phyloP scores from a whole-genome alignment of 139 green algal species.

The Trebouxia sp. region DNA sequence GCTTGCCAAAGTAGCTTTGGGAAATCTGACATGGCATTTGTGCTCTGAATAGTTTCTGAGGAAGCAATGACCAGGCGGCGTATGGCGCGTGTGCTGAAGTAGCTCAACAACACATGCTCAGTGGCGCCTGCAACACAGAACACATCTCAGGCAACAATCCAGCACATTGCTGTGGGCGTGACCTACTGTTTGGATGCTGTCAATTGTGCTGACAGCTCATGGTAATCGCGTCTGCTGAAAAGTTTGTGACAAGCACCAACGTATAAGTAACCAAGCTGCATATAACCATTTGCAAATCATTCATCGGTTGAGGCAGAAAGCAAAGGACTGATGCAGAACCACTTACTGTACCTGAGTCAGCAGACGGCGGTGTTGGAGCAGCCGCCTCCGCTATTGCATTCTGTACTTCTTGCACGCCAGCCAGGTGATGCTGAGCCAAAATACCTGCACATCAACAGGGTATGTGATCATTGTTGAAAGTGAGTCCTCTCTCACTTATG shows the following conservation, averaged over 20 bases:
- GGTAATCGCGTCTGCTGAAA: too few species aligned
- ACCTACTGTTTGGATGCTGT: too few species aligned
- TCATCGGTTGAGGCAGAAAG: too few species aligned
- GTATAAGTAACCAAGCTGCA: too few species aligned
- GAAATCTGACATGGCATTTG: constrained; percentile 22
- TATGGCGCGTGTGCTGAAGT: constrained; percentile 57
- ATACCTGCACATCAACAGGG: neutral
- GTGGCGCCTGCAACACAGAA: constrained; percentile 19
- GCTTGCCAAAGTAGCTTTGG: constrained; percentile 46
- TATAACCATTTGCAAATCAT: too few species aligned
- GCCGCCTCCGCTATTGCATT: neutral
- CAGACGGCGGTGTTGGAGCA: neutral
- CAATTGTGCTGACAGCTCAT: too few species aligned
- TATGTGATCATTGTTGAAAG: too few species aligned
- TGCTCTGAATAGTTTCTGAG: neutral
- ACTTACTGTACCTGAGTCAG: neutral
- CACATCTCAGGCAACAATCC: too few species aligned
- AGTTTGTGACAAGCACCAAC: too few species aligned
- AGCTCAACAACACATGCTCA: constrained; percentile 58
- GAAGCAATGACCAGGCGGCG: constrained; percentile 45
- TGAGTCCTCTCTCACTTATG: too few species aligned
- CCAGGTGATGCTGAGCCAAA: neutral
- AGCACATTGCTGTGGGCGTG: too few species aligned
- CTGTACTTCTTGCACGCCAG: neutral
- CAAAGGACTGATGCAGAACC: too few species aligned